These are phyloP conservation scores for Serendipita indica DNA, from an alignment of 768 basidiomycete genomes.

Conservation along the genomic window DNA sequence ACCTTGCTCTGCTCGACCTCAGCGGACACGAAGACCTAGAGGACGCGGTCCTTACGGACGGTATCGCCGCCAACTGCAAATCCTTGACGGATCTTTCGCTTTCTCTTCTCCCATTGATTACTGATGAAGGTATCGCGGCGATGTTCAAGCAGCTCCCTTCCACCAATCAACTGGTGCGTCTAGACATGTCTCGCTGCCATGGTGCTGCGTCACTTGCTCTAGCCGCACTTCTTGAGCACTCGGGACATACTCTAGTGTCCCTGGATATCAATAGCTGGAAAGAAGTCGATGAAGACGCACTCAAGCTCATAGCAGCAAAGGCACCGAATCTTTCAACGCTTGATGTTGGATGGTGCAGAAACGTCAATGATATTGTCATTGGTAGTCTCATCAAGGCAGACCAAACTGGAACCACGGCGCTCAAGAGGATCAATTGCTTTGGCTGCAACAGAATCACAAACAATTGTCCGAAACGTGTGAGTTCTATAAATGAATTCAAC, in stretches of 20 bases:
- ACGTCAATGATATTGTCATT: slow-evolving; percentile 68
- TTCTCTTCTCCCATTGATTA: slow-evolving; percentile 42
- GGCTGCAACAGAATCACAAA: slow-evolving; percentile 37
- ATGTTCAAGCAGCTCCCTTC: slow-evolving; percentile 38
- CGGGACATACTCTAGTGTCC: slow-evolving; percentile 38
- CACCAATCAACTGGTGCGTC: slow-evolving; percentile 31
- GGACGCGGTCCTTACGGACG: slow-evolving; percentile 43
- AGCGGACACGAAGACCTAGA: slow-evolving; percentile 51
- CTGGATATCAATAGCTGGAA: slow-evolving; percentile 73
- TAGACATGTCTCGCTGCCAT: slow-evolving; percentile 54
- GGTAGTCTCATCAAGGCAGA: slow-evolving; percentile 39
- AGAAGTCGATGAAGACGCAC: slow-evolving; percentile 34
- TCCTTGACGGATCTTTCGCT: slow-evolving; percentile 40
- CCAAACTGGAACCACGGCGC: slow-evolving; percentile 11
- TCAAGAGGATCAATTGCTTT: slow-evolving; percentile 38
- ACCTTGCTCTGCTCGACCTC: slow-evolving; percentile 49
- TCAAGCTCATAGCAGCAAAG: slow-evolving; percentile 28
- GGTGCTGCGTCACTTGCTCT: slow-evolving; percentile 41
- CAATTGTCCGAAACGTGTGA: slow-evolving; percentile 36
- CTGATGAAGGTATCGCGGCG: slow-evolving; percentile 49
- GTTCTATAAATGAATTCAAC: slow-evolving; percentile 12
- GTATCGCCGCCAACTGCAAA: slow-evolving; percentile 37
- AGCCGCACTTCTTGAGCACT: slow-evolving; percentile 48
- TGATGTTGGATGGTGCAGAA: slow-evolving; percentile 77
- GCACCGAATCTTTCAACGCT: slow-evolving; percentile 37